phyloP scores from a whole-genome alignment of 208 protist species.

The Leishmania tropica region DNA sequence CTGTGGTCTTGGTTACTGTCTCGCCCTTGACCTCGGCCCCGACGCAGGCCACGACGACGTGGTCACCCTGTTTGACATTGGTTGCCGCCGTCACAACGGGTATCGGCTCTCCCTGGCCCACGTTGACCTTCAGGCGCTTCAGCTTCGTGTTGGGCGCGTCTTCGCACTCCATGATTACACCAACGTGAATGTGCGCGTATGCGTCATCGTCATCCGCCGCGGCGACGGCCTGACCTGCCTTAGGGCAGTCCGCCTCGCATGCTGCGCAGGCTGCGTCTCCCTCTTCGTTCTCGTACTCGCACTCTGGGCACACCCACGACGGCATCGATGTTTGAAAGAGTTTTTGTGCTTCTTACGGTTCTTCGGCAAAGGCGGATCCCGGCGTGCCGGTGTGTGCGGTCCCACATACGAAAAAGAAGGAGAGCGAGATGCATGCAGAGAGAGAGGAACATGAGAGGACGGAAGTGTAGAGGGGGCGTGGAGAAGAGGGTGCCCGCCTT shows the following conservation, averaged over 20 bases:
- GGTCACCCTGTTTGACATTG: slow-evolving; percentile 60
- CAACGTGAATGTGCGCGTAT: slow-evolving; percentile 61
- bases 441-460: neutral
- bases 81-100: slow-evolving; percentile 77
- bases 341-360: neutral
- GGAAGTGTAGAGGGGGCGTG: neutral
- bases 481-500: neutral
- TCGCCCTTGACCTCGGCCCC: slow-evolving; percentile 64
- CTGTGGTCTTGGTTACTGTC: slow-evolving; percentile 58
- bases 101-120: slow-evolving; percentile 48
- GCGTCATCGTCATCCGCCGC: slow-evolving; percentile 44
- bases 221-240: slow-evolving; percentile 3
- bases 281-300: slow-evolving; percentile 66
- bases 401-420: neutral
- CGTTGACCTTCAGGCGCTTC: slow-evolving; percentile 66
- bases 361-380: neutral
- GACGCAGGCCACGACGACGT: slow-evolving; percentile 70
- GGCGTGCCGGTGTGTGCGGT: neutral
- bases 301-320: slow-evolving; percentile 55
- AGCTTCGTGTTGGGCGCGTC: slow-evolving; percentile 68
- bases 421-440: neutral
- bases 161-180: slow-evolving; percentile 50
- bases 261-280: slow-evolving; percentile 44
- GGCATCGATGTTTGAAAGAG: slow-evolving; percentile 7
- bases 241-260: slow-evolving; percentile 56